A percentile compares a stretch with the other conserved stretches of the same genome.
These are phyloP conservation scores for Croton laevigatus DNA, from an alignment of 441 rosid genomes.

Conservation along the genomic window DNA sequence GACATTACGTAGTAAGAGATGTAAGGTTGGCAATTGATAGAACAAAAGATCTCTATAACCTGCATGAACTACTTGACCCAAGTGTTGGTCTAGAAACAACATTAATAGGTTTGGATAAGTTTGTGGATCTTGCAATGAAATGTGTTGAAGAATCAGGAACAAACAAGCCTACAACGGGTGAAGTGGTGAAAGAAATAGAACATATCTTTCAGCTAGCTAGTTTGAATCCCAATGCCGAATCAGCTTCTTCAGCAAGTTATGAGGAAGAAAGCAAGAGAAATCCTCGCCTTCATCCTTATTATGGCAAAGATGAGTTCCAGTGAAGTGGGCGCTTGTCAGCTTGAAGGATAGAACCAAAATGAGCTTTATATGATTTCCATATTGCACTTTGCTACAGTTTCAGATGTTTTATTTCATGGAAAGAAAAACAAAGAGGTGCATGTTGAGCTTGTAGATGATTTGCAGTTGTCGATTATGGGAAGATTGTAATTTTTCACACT, in stretches of 20 bases:
- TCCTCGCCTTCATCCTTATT: slow-evolving; percentile 36
- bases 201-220: slow-evolving; percentile 59
- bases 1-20: slow-evolving; percentile 73
- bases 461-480: no score
- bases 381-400: neutral
- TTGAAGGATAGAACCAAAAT: slow-evolving; percentile 40
- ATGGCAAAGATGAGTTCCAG: slow-evolving; percentile 32
- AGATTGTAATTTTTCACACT: no score
- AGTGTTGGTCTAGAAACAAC: slow-evolving; percentile 36
- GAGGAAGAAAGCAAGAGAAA: slow-evolving; percentile 31
- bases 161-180: slow-evolving; percentile 71
- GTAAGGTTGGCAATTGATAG: slow-evolving; percentile 49
- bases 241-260: slow-evolving; percentile 51
- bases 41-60: slow-evolving; percentile 53
- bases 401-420: no score
- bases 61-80: slow-evolving; percentile 57
- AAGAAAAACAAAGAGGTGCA: no score
- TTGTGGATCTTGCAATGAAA: slow-evolving; percentile 60
- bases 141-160: slow-evolving; percentile 61
- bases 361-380: neutral
- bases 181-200: slow-evolving; percentile 76
- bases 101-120: slow-evolving; percentile 55
- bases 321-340: slow-evolving; percentile 40
- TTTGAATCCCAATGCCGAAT: slow-evolving; percentile 57
- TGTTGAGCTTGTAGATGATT: no score